phyloP scores from a whole-genome alignment of 345 rosid genomes.

The Aethionema arabicum region DNA sequence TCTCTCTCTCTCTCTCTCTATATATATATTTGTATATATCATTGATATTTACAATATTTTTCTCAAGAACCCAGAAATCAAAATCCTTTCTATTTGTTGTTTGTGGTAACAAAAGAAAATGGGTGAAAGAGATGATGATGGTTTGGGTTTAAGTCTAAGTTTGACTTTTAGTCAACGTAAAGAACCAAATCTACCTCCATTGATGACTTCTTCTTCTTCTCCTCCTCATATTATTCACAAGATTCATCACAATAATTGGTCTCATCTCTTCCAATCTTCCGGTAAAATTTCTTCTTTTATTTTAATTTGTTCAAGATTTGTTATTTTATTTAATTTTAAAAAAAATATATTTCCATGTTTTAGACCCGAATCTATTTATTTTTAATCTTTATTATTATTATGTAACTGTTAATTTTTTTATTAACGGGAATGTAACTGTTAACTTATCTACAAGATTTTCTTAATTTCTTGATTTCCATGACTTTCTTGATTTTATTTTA shows the following conservation, averaged over 20 bases:
- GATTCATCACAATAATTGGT: conserved; percentile 39
- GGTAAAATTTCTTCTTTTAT: conserved; percentile 31
- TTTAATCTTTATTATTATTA: neutral
- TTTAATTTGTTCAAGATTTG: neutral
- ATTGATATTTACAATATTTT: conserved; percentile 45
- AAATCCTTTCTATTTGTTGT: neutral
- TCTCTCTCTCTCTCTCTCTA: conserved; percentile 38
- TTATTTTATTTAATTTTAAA: neutral
- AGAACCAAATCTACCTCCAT: conserved; percentile 47
- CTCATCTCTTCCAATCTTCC: conserved; percentile 51
- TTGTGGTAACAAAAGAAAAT: conserved; percentile 28
- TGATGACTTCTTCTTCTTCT: conserved; percentile 30
- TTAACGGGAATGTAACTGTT: too few relatives aligned
- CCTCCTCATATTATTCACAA: conserved; percentile 31
- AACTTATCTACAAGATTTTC: too few relatives aligned
- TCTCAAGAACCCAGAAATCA: conserved; percentile 6
- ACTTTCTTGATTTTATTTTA: neutral
- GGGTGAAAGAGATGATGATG: conserved; percentile 61
- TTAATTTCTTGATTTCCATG: too few relatives aligned
- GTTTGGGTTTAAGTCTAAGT: conserved; percentile 43
- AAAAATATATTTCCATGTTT: neutral
- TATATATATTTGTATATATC: conserved; percentile 8
- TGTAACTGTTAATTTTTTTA: too few relatives aligned
- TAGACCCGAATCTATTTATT: conserved; percentile 10
- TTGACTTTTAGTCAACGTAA: conserved; percentile 27